Conservation (phyloP, 2,329 filamentous ascomycete species). For the Colletotrichum sublineola region DNA sequence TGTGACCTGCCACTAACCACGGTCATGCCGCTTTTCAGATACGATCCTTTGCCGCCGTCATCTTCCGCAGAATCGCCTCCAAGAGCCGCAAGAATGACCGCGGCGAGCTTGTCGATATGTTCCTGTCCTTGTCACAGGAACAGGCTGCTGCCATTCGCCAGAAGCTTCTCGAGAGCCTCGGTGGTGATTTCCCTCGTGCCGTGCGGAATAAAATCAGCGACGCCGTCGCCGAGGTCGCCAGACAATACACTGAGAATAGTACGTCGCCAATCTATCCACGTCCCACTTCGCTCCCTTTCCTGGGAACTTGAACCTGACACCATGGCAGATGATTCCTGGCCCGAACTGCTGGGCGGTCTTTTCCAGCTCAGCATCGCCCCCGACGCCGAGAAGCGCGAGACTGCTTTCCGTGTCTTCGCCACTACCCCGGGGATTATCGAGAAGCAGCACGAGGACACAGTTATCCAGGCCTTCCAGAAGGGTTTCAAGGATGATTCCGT, state of each 20-base stretch:
- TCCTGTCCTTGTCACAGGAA: constrained; percentile 81
- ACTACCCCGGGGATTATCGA: constrained; percentile 96
- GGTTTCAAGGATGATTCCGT: constrained; percentile 93
- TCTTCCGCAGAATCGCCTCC: constrained; percentile 93
- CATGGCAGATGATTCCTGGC: constrained; percentile 82
- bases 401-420: constrained; percentile 93
- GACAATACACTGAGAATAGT: constrained; percentile 95
- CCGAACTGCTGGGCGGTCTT: constrained; percentile 85
- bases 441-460: constrained; percentile 93
- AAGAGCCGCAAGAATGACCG: constrained; percentile 84
- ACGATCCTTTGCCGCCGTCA: constrained; percentile 90
- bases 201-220: constrained; percentile 97
- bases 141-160: constrained; percentile 84
- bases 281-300: not conserved
- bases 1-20: constrained; percentile 12
- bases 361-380: constrained; percentile 92
- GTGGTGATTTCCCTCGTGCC: constrained; percentile 77
- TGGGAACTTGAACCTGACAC: constrained; percentile 16
- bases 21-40: constrained; percentile 65
- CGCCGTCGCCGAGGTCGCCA: constrained; percentile 94
- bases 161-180: constrained; percentile 84
- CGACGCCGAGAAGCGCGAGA: constrained; percentile 88
- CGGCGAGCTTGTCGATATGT: constrained; percentile 83
- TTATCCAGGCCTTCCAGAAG: constrained; percentile 87
- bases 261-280: constrained; percentile 53